These are phyloP conservation scores for Ceratocystis smalleyi DNA, from an alignment of 2,329 filamentous ascomycete species.

Conservation along the genomic window DNA sequence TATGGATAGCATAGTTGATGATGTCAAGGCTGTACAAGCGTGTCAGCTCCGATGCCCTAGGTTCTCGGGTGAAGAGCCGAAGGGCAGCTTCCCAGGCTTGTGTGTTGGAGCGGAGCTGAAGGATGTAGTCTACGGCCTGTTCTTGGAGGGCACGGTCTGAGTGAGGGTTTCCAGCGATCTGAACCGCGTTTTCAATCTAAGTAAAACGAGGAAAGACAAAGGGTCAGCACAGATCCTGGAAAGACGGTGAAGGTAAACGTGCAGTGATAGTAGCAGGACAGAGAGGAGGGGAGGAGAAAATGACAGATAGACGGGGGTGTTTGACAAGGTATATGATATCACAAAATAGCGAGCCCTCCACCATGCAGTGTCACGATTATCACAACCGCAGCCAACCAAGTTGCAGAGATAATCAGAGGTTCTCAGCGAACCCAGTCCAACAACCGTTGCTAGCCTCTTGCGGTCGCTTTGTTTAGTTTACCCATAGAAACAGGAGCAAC, in stretches of 20 bases:
- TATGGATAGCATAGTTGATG: conserved; percentile 80
- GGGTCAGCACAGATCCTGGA: too few relatives aligned
- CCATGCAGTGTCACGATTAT: background rate
- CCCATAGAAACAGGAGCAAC: too few relatives aligned
- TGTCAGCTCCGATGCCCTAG: conserved; percentile 64
- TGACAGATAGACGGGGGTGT: background rate
- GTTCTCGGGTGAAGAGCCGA: conserved; percentile 64
- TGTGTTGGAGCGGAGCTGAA: conserved; percentile 64
- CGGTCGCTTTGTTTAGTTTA: too few relatives aligned
- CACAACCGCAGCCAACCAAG: too few relatives aligned
- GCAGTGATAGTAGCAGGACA: background rate
- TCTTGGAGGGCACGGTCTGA: conserved; percentile 59
- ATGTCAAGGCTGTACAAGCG: conserved; percentile 83
- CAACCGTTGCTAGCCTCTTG: background rate
- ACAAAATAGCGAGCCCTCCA: background rate
- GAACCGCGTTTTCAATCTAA: conserved; percentile 85
- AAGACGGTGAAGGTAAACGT: too few relatives aligned
- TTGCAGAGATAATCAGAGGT: too few relatives aligned
- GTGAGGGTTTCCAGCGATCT: conserved; percentile 74
- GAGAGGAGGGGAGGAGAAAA: background rate
- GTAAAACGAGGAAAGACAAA: background rate
- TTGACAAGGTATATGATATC: background rate
- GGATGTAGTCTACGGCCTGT: conserved; percentile 69
- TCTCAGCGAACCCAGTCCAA: too few relatives aligned
- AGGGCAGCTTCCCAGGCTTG: conserved; percentile 85